Evolutionary conservation across 768 basidiomycete genomes (phyloP).

Genomic region (Amanita polypyramis): DNA sequence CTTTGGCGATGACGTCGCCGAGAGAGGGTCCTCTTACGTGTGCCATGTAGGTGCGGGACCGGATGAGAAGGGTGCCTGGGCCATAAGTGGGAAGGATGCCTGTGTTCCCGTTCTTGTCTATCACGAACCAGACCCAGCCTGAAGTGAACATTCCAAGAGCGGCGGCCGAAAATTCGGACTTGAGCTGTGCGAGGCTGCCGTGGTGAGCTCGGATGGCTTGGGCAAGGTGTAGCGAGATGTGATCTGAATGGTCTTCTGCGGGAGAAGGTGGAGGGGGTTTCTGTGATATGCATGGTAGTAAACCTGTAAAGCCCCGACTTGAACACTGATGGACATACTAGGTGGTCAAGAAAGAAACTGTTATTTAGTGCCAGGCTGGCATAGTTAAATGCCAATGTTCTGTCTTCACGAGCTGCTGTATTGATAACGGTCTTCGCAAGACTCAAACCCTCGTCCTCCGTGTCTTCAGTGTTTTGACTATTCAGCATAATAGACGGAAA

Average conservation of each 20-base stretch:
- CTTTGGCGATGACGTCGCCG: conserved; percentile 2
- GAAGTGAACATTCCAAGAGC: conserved; percentile 69
- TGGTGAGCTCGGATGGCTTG: conserved; percentile 36
- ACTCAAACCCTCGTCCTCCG: conserved; percentile 40
- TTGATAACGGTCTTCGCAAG: conserved; percentile 67
- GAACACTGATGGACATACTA: conserved; percentile 45
- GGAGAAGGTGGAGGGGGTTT: conserved; percentile 29
- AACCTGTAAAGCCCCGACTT: background rate
- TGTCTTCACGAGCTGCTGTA: conserved; percentile 45
- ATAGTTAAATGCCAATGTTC: conserved; percentile 77
- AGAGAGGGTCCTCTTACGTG: conserved; percentile 11
- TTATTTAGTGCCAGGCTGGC: conserved; percentile 92
- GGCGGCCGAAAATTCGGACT: conserved; percentile 67
- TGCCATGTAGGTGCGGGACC: conserved; percentile 36
- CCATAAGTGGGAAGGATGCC: conserved; percentile 84
- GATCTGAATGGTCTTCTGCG: conserved; percentile 23
- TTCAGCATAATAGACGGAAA: conserved; percentile 2
- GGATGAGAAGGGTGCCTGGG: conserved; percentile 77
- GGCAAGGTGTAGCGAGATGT: conserved; percentile 24
- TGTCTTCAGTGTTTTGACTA: conserved; percentile 29
- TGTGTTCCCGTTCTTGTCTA: conserved; percentile 44
- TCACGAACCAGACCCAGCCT: conserved; percentile 86
- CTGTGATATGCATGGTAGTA: conserved; percentile 18
- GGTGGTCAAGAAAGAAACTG: conserved; percentile 80
- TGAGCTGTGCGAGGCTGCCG: conserved; percentile 56